Conservation (phyloP, 257 asterid species). For the Solanum sejunctum region DNA sequence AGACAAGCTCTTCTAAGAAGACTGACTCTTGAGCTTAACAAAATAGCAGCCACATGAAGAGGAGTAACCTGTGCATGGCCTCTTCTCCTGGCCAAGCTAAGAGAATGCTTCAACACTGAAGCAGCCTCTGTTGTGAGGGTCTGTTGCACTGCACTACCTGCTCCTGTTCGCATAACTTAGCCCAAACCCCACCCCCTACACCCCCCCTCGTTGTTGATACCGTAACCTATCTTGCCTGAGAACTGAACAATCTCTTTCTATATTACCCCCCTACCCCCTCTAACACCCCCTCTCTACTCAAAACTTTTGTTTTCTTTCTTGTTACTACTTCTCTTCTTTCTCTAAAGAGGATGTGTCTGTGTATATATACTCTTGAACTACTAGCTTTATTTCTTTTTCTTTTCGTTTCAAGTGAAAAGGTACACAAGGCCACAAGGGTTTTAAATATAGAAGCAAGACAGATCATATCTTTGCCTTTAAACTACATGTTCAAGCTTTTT, state of each 20-base stretch:
- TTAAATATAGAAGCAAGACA: slow-evolving; percentile 2
- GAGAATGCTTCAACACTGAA: slow-evolving; percentile 78
- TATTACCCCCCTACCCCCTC: neutral
- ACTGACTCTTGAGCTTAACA: slow-evolving; percentile 41
- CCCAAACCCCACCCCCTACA: slow-evolving; percentile 32
- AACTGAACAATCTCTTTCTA: neutral
- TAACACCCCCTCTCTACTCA: neutral
- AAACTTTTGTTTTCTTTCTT: neutral
- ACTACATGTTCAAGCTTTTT: neutral
- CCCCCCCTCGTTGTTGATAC: slow-evolving; percentile 9
- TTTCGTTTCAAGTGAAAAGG: neutral
- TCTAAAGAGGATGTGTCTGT: neutral
- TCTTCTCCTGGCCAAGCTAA: slow-evolving; percentile 64
- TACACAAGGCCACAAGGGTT: neutral
- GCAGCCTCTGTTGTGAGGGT: slow-evolving; percentile 94
- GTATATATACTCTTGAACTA: neutral
- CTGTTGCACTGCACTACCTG: slow-evolving; percentile 46
- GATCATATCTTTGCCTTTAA: neutral
- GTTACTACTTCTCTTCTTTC: neutral
- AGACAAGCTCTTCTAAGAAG: slow-evolving; percentile 62
- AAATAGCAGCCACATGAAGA: slow-evolving; percentile 72
- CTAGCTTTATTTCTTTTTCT: neutral
- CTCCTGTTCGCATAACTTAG: slow-evolving; percentile 83
- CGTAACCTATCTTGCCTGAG: neutral
- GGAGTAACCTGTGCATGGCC: slow-evolving; percentile 93